A percentile compares a stretch with the other conserved stretches of the same genome.
Evolutionary conservation across 78 protist species (phyloP).

Genomic region (Capsaspora owczarzaki): DNA sequence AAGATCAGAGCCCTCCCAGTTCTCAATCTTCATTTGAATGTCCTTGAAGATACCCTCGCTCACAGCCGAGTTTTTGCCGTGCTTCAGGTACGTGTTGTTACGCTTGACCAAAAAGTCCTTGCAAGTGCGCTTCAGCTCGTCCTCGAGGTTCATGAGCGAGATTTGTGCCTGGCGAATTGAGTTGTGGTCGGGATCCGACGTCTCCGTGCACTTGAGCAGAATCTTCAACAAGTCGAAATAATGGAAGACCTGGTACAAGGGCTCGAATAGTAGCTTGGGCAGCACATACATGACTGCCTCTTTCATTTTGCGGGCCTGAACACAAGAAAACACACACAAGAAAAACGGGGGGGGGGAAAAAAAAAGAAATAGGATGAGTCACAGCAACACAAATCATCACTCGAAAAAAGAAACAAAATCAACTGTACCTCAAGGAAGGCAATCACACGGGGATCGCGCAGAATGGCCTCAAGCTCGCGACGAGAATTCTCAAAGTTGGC

Average conservation of each 20-base stretch:
- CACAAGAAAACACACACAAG: too few relatives aligned
- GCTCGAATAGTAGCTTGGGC: neutral
- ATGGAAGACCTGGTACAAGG: neutral
- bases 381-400: too few relatives aligned
- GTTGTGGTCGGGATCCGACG: neutral
- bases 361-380: too few relatives aligned
- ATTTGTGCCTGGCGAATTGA: neutral
- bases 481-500: too few relatives aligned
- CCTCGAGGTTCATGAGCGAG: neutral
- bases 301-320: neutral
- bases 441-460: too few relatives aligned
- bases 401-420: too few relatives aligned
- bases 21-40: neutral
- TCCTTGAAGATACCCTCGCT: neutral
- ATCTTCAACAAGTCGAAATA: neutral
- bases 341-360: too few relatives aligned
- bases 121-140: neutral
- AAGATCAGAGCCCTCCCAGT: neutral
- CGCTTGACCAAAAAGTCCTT: neutral
- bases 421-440: too few relatives aligned
- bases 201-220: too few relatives aligned
- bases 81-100: neutral
- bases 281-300: neutral
- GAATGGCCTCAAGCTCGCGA: too few relatives aligned
- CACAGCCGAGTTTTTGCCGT: neutral